Evolutionary conservation across 2,329 filamentous ascomycete species (phyloP), one percentile per base, ranked within the genome.

Genomic region (Pseudocercospora fuligena): DNA sequence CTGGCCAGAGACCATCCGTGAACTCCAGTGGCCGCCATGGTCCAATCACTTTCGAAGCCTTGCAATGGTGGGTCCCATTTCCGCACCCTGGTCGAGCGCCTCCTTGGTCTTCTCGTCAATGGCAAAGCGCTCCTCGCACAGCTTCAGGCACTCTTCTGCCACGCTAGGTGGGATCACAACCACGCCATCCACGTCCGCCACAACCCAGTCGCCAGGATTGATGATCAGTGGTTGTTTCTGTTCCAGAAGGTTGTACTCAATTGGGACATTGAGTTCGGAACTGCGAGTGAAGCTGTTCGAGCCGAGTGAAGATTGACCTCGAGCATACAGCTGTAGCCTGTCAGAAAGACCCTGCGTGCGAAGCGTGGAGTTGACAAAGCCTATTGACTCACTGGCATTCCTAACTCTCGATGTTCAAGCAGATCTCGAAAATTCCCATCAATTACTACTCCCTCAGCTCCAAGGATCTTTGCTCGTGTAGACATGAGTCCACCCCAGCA

Each of bases 401-500:
- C 56, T 19, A 59, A 40, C 56, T 59, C 56, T 21, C 56, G 31
- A 43, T 59, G 56, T 23, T 59, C 56, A 6, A 40, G 23, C 21
- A 59, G 33, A 27, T 59, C 56, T 33, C 56, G 56, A 67, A 81
- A 78, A 11, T 74, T 74, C 6, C 80, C 79, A 70, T 81, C 79
- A 56, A 81, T 74, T 5, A 81, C 74, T 3, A 79, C 77, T 16
- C 79, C 80, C 4, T 73, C 73, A 2, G 78, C 79, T 5, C 78
- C 79, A 1, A 76, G 67, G 19, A 72, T 69, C 66, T 78, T 73
- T 7, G 56, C 56, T n/a, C 56, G 29, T 9, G 56, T 59, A 23
- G 56, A 33, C 79, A 81, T 81, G 47, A 81, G 64, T 1, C 79
- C 80, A 16, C 80, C 80, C 73, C 75, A 81, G 64, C 77, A 79